Evolutionary conservation across 1,139 yeast species (phyloP).

Genomic region (Saccharomyces hybrid): DNA sequence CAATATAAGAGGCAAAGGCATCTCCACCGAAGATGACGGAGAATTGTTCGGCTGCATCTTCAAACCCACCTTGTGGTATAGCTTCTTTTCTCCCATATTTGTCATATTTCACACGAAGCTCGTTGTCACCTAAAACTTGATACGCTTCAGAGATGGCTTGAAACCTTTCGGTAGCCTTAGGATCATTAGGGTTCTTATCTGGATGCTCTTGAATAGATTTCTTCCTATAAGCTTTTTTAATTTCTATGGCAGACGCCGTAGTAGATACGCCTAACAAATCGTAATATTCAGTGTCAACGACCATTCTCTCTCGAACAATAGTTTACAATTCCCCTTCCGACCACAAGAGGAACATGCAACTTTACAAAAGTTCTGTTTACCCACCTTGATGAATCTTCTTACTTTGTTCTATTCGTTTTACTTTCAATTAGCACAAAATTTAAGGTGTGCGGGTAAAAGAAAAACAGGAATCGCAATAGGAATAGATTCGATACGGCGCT

Average conservation of each 20-base stretch:
- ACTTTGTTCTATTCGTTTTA: too few species aligned
- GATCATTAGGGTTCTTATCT: conserved; percentile 79
- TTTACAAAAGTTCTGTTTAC: too few species aligned
- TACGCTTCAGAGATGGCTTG: conserved; percentile 61
- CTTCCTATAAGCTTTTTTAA: conserved; percentile 85
- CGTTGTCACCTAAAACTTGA: conserved; percentile 73
- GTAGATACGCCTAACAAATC: conserved; percentile 60
- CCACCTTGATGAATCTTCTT: too few species aligned
- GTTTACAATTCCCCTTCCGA: not conserved
- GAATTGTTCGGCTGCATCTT: conserved; percentile 84
- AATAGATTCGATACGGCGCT: not conserved
- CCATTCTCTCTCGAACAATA: conserved; percentile 41
- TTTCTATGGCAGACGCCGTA: conserved; percentile 69
- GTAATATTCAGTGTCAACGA: conserved; percentile 80
- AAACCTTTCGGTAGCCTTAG: conserved; percentile 61
- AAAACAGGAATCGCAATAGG: not conserved
- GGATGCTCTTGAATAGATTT: conserved; percentile 85
- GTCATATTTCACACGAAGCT: conserved; percentile 69
- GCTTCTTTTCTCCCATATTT: conserved; percentile 81
- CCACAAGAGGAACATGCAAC: not conserved
- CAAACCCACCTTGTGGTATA: conserved; percentile 75
- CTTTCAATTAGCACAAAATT: not conserved
- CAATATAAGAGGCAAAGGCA: conserved; percentile 80
- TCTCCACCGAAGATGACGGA: conserved; percentile 90
- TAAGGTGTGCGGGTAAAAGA: not conserved